Conservation (phyloP, 1,139 yeast genomes). For the Saccharomycopsis crataegensis region DNA sequence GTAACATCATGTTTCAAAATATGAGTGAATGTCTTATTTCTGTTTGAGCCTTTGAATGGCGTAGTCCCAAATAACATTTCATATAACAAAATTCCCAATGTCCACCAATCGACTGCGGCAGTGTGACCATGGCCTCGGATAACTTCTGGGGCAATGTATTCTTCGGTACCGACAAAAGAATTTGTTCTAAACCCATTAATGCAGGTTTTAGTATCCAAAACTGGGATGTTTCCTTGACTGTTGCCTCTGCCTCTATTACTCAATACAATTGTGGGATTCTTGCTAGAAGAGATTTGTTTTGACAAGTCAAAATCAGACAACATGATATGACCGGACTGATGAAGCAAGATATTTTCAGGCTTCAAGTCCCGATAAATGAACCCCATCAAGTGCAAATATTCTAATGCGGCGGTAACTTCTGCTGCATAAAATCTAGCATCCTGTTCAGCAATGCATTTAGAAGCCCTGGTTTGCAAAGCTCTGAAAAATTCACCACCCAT, state of each 20-base stretch:
- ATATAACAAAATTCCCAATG: constrained; percentile 81
- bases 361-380: constrained; percentile 91
- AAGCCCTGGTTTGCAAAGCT: constrained; percentile 85
- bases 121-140: constrained; percentile 96
- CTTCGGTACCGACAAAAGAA: constrained; percentile 97
- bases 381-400: constrained; percentile 92
- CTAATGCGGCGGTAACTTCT: constrained; percentile 95
- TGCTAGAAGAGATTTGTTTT: constrained; percentile 72
- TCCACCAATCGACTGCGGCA: constrained; percentile 99
- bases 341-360: constrained; percentile 89
- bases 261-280: constrained; percentile 37
- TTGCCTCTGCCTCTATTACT: constrained; percentile 24
- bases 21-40: constrained; percentile 85
- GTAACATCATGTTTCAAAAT: constrained; percentile 76
- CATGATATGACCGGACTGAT: constrained; percentile 97
- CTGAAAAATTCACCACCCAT: constrained; percentile 99
- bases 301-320: constrained; percentile 93
- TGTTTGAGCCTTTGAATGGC: constrained; percentile 85
- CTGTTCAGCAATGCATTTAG: constrained; percentile 76
- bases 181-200: constrained; percentile 94
- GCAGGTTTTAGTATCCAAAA: constrained; percentile 86
- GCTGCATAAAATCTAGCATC: constrained; percentile 95
- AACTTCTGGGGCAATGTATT: constrained; percentile 96
- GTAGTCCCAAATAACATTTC: constrained; percentile 96
- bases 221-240: constrained; percentile 25